Evolutionary conservation across 148 eudicot species (phyloP), one percentile per base, ranked within the genome.

Genomic region (Cornus controversa): DNA sequence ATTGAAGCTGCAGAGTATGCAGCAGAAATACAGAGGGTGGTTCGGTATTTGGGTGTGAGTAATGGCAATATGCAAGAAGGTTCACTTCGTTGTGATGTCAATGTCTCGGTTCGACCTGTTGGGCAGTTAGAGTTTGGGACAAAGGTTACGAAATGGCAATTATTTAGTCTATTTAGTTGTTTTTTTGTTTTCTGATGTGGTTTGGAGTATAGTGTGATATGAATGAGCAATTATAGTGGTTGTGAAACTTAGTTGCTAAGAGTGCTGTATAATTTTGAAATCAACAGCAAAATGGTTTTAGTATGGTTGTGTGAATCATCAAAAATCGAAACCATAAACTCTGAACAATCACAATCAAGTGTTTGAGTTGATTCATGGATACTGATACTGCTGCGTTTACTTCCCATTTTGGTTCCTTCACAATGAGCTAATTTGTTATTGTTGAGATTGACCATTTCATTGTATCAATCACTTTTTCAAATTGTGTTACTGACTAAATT

Each of bases 11-110:
- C 99, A 77, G 98, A 96, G 78, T 96, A 96, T 84, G 99, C 93
- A 67, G 93, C 99, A 47, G 99, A 96, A 80, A 66, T 96, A 80
- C 99, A 96, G 83, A 93, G 99, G 80, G 22, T 96, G 81, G 99
- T 96, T 71, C 79, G 99, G 80, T 96, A 91, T 84, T 85, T 96
- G 80, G 99, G 97, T 80, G 91, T 96, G 70, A 84, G 97, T 80
- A 96, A 96, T 83, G 99, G 99, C 57, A 96, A 96, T 84, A 96
- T 93, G 98, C 98, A 93, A 83, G 99, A 93, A 86, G 99, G 99
- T 58, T 96, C 99, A 42, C 91, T 96, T 75, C 99, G 94, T 79
- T 95, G 96, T 86, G 94, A 92, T 81, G 97, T 95, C 81, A 96
- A 96, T 70, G 88, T 96, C 75, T 96, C 99, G 5, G 71, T 96